These are phyloP conservation scores for Codiaeum variegatum DNA, from an alignment of 441 rosid species.

Conservation along the genomic window DNA sequence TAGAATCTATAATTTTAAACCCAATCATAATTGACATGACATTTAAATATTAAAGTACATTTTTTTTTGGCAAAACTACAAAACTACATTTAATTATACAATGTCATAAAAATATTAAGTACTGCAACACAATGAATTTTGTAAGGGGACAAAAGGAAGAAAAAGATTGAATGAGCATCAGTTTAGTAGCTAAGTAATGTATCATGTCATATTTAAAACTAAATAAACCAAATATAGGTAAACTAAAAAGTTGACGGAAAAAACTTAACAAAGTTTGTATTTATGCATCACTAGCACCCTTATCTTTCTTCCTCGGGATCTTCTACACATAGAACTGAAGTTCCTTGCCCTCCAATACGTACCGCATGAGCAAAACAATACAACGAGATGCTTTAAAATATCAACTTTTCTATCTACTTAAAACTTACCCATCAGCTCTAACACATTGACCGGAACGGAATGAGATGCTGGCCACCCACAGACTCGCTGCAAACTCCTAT, in stretches of 20 bases:
- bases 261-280: not conserved
- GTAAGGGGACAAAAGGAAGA: not conserved
- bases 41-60: too few relatives aligned
- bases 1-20: too few relatives aligned
- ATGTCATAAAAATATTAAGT: not conserved
- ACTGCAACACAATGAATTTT: not conserved
- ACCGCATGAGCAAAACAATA: not conserved
- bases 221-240: not conserved
- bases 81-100: too few relatives aligned
- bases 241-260: not conserved
- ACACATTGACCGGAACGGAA: conserved; percentile 60
- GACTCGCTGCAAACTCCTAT: conserved; percentile 51
- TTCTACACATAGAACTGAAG: conserved; percentile 28
- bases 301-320: conserved; percentile 28
- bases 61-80: too few relatives aligned
- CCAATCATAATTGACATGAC: too few relatives aligned
- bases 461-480: conserved; percentile 47
- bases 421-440: conserved; percentile 48
- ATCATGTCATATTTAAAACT: not conserved
- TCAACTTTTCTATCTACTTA: not conserved
- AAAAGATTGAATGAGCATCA: not conserved
- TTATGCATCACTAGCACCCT: conserved; percentile 29
- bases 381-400: too few relatives aligned
- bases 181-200: not conserved
- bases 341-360: conserved; percentile 27